phyloP scores from a whole-genome alignment of 2,329 filamentous ascomycete genomes.

The Bipolaris bicolor region DNA sequence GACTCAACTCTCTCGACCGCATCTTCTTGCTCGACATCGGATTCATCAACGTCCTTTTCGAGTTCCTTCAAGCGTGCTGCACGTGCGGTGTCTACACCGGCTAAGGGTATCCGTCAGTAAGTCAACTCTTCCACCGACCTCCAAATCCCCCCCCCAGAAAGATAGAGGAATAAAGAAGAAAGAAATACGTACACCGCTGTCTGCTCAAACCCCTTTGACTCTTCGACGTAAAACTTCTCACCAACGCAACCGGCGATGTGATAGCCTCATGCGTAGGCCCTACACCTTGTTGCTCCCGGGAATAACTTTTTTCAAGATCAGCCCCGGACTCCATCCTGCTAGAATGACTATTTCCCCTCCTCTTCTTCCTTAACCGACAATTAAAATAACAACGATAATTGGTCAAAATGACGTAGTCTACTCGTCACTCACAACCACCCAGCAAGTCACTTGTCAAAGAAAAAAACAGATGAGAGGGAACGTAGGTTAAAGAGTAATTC shows the following conservation, averaged over 20 bases:
- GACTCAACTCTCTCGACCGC: constrained; percentile 31
- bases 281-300: constrained; percentile 41
- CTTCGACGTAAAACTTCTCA: constrained; percentile 35
- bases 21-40: constrained; percentile 32
- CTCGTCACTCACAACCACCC: too few relatives aligned
- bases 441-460: too few relatives aligned
- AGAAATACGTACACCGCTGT: constrained; percentile 17
- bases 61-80: constrained; percentile 23
- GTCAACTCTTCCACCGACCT: too few relatives aligned
- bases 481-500: too few relatives aligned
- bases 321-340: constrained; percentile 30
- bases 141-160: too few relatives aligned
- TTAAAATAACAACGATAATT: too few relatives aligned
- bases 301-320: constrained; percentile 45
- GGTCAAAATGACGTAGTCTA: too few relatives aligned
- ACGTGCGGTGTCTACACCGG: constrained; percentile 27
- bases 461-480: too few relatives aligned
- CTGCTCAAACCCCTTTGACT: constrained; percentile 25
- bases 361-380: too few relatives aligned
- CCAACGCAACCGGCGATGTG: constrained; percentile 36
- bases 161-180: neutral
- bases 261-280: constrained; percentile 30
- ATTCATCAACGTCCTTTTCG: constrained; percentile 32
- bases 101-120: constrained; percentile 17
- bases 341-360: too few relatives aligned